A percentile compares a stretch with the other conserved stretches of the same genome.
phyloP scores from a whole-genome alignment of 2,329 filamentous ascomycete genomes.

The Pyrenochaeta sp. region DNA sequence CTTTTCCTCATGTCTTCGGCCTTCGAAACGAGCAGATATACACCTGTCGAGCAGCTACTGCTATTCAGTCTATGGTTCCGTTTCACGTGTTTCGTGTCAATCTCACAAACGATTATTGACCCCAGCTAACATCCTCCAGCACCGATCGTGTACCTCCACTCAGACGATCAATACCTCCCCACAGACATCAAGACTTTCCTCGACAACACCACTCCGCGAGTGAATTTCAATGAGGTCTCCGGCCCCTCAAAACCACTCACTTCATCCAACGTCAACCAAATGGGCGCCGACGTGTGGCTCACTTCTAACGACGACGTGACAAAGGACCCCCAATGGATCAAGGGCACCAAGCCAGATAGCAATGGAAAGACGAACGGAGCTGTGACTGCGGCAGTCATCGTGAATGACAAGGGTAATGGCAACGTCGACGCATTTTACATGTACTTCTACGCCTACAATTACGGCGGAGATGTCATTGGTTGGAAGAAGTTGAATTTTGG shows the following conservation, averaged over 20 bases:
- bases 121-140: slow-evolving; percentile 37
- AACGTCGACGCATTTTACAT: slow-evolving; percentile 69
- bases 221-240: slow-evolving; percentile 46
- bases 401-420: slow-evolving; percentile 64
- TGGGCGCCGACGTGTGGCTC: slow-evolving; percentile 55
- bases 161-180: slow-evolving; percentile 53
- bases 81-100: not conserved
- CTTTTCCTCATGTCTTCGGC: not conserved
- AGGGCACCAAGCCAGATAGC: slow-evolving; percentile 63
- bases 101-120: not conserved
- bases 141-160: slow-evolving; percentile 56
- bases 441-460: slow-evolving; percentile 68
- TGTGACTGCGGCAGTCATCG: slow-evolving; percentile 62
- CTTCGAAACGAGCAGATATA: not conserved
- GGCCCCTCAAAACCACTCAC: slow-evolving; percentile 49
- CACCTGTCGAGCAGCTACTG: not conserved
- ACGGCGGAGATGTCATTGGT: slow-evolving; percentile 60
- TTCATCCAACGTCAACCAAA: slow-evolving; percentile 54
- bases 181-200: slow-evolving; percentile 55
- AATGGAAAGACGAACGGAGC: slow-evolving; percentile 61
- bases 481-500: slow-evolving; percentile 55
- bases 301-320: slow-evolving; percentile 56
- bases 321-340: slow-evolving; percentile 53
- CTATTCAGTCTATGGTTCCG: not conserved
- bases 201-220: slow-evolving; percentile 50